Conservation (phyloP, 176 grass and related monocot species). For the Oryza officinalis region DNA sequence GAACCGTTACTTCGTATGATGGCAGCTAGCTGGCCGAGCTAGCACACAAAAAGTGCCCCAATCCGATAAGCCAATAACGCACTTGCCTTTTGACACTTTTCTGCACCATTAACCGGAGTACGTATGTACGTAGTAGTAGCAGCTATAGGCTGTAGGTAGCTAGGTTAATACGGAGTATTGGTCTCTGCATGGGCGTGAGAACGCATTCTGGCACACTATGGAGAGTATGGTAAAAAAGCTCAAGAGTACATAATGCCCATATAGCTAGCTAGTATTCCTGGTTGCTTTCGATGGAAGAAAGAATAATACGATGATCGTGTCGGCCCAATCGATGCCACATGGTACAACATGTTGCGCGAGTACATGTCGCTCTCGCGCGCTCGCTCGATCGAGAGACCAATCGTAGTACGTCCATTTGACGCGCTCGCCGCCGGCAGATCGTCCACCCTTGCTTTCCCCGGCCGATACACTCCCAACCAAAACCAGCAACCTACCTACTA, state of each 20-base stretch:
- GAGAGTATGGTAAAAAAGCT: too few species aligned
- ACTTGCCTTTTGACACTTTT: neutral
- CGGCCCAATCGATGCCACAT: neutral
- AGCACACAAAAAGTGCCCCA: neutral
- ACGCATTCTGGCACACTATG: neutral
- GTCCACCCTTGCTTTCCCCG: neutral
- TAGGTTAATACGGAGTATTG: too few species aligned
- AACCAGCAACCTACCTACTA: neutral
- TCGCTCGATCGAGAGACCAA: neutral
- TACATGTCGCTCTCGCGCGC: neutral
- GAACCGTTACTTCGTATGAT: neutral
- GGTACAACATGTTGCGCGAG: neutral
- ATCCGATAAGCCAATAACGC: conserved; percentile 14
- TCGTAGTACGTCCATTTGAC: neutral
- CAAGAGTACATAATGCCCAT: too few species aligned
- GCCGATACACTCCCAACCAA: neutral
- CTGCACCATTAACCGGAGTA: neutral
- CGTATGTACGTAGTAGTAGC: too few species aligned
- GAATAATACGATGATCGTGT: conserved; percentile 21
- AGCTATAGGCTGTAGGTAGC: too few species aligned
- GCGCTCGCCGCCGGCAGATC: neutral
- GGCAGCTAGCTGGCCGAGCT: neutral
- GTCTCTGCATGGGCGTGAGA: neutral
- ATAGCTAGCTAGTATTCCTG: too few species aligned
- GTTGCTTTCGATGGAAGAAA: conserved; percentile 14